Evolutionary conservation across 768 basidiomycete species (phyloP).

Genomic region (Termitomyces sp.): DNA sequence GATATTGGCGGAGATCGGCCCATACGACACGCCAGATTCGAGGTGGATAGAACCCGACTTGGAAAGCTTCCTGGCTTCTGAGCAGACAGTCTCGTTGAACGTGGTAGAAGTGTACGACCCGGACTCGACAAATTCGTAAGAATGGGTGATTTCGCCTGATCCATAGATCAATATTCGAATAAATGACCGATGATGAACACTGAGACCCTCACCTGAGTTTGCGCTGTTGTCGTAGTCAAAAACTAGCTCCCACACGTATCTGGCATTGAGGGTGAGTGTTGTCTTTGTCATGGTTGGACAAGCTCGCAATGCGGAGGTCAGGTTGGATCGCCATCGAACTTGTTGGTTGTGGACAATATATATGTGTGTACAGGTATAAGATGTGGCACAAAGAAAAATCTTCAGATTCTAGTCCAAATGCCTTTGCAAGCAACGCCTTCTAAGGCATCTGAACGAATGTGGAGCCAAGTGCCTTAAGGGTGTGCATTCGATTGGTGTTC

Average conservation of each 20-base stretch:
- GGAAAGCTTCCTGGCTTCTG: not conserved
- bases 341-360: not conserved
- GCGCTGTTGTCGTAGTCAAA: constrained; percentile 1
- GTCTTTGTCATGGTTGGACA: not conserved
- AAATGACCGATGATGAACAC: not conserved
- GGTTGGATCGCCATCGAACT: not conserved
- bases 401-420: not conserved
- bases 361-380: not conserved
- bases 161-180: not conserved
- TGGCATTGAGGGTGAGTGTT: not conserved
- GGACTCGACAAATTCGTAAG: not conserved
- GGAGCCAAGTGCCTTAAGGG: not conserved
- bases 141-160: not conserved
- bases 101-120: not conserved
- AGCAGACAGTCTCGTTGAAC: not conserved
- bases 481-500: not conserved
- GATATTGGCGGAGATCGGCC: not conserved
- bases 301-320: not conserved
- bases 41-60: not conserved
- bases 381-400: not conserved
- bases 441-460: not conserved
- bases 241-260: not conserved
- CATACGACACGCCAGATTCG: constrained; percentile 1
- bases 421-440: not conserved
- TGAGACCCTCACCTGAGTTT: not conserved